phyloP scores from a whole-genome alignment of 148 eudicot genomes.

The Rhododendron simsii region DNA sequence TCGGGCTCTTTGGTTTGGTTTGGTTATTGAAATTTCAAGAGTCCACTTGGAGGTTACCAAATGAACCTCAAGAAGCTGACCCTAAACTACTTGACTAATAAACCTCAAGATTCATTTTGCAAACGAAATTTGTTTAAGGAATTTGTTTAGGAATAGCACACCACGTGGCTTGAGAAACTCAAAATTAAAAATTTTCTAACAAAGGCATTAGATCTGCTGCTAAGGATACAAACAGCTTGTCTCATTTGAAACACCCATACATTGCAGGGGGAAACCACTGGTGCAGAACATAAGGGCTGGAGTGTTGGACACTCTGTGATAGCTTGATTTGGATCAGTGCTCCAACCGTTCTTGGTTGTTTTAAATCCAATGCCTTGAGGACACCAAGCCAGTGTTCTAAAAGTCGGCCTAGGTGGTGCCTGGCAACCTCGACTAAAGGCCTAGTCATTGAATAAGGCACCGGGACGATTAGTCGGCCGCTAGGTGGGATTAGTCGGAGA shows the following conservation, averaged over 20 bases:
- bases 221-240: neutral
- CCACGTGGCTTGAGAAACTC: neutral
- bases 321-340: neutral
- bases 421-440: no score
- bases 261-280: neutral
- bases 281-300: neutral
- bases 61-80: neutral
- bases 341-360: neutral
- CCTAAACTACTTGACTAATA: neutral
- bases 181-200: neutral
- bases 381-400: neutral
- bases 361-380: neutral
- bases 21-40: neutral
- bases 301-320: neutral
- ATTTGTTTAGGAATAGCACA: neutral
- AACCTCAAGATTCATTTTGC: neutral
- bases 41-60: neutral
- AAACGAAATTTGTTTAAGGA: neutral
- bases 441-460: no score
- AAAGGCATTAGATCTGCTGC: neutral
- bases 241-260: neutral
- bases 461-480: no score
- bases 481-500: no score
- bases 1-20: neutral
- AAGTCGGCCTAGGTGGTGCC: no score